Percentiles rank a stretch among this genome's conserved stretches.
Evolutionary conservation across 768 basidiomycete species (phyloP).

Genomic region (Hemileccinum rubropunctum): DNA sequence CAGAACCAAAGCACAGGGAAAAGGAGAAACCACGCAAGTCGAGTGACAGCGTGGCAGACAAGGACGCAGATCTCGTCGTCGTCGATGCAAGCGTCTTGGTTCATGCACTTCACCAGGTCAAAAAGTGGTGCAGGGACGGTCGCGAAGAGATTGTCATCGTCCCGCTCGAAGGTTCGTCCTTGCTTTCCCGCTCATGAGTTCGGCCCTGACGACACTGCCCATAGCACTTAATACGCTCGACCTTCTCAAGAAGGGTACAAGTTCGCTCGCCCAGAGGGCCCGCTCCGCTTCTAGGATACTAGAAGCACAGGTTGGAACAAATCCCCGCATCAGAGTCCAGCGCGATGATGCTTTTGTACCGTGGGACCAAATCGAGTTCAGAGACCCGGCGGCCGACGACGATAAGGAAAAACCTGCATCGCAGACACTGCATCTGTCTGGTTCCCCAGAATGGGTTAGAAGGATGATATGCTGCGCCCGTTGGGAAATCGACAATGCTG

Average conservation of each 20-base stretch:
- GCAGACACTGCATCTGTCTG: constrained; percentile 25
- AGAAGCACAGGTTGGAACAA: constrained; percentile 82
- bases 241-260: constrained; percentile 87
- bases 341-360: constrained; percentile 78
- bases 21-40: constrained; percentile 23
- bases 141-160: constrained; percentile 77
- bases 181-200: neutral
- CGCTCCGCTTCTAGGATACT: constrained; percentile 86
- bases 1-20: constrained; percentile 16
- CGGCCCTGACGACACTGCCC: constrained; percentile 6
- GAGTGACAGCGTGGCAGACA: constrained; percentile 34
- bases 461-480: constrained; percentile 79
- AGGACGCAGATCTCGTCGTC: constrained; percentile 73
- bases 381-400: constrained; percentile 29
- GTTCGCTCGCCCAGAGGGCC: constrained; percentile 73
- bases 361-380: constrained; percentile 72
- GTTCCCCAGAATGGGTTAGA: constrained; percentile 81
- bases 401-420: constrained; percentile 25
- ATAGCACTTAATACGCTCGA: constrained; percentile 89
- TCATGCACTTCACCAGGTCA: constrained; percentile 73
- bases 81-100: constrained; percentile 83
- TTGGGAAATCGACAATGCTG: constrained; percentile 67
- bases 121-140: constrained; percentile 77
- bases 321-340: constrained; percentile 79
- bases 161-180: constrained; percentile 78